phyloP scores from a whole-genome alignment of 169 alveolate genomes.

The Perkinsus chesapeaki region DNA sequence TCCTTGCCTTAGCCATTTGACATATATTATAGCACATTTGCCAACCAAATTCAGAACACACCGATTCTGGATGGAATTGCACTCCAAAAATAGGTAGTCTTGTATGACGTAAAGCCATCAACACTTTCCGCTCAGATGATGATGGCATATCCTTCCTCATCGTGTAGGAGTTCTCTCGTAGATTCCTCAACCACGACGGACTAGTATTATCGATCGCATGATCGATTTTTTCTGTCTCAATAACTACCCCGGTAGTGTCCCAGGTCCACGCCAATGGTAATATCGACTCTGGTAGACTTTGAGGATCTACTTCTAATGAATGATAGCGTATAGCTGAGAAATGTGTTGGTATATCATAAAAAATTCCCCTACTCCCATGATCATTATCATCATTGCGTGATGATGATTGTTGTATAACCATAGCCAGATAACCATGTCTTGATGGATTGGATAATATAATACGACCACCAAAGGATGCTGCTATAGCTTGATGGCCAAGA shows the following conservation, averaged over 20 bases:
- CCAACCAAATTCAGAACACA: constrained; percentile 34
- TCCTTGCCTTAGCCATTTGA: constrained; percentile 19
- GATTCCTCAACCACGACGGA: neutral
- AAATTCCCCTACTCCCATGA: neutral
- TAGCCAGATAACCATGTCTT: neutral
- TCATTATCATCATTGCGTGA: no score
- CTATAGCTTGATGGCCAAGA: constrained; percentile 38
- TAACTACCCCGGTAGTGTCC: neutral
- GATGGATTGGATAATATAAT: neutral
- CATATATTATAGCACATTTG: constrained; percentile 14
- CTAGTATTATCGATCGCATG: neutral
- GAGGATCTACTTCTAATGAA: neutral
- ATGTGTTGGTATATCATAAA: neutral
- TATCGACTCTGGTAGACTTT: neutral
- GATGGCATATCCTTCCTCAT: neutral
- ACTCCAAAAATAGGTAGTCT: constrained; percentile 39
- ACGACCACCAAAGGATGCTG: constrained; percentile 20
- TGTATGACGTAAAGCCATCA: constrained; percentile 44
- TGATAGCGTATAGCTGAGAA: neutral
- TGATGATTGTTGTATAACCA: neutral
- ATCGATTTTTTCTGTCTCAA: neutral
- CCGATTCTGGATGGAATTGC: constrained; percentile 51
- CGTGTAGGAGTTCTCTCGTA: constrained; percentile 15
- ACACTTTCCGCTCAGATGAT: constrained; percentile 14
- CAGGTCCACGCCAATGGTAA: neutral